These are phyloP conservation scores for Umbelopsis vinacea DNA, from an alignment of 192 early-diverging fungal species.

Conservation along the genomic window DNA sequence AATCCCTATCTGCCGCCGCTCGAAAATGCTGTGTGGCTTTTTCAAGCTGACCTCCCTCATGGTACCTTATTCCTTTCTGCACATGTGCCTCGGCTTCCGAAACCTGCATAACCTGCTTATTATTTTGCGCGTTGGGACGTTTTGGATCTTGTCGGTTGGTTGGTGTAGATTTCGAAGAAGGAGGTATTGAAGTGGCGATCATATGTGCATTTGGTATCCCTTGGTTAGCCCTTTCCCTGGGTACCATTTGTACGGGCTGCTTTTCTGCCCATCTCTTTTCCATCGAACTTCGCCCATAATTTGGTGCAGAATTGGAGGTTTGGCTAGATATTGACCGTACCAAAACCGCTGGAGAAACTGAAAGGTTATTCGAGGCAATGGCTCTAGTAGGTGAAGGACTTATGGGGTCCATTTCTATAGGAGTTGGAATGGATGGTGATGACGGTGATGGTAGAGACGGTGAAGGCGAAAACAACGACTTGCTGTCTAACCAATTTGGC, in stretches of 20 bases:
- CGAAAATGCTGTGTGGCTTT: slow-evolving; percentile 74
- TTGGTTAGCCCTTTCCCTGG: not conserved
- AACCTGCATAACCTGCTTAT: not conserved
- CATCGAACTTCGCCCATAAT: slow-evolving; percentile 4
- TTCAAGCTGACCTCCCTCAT: slow-evolving; percentile 72
- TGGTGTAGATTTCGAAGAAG: slow-evolving; percentile 7
- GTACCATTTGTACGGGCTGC: not conserved
- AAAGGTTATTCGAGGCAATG: not conserved
- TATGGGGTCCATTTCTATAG: not conserved
- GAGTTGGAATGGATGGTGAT: not conserved
- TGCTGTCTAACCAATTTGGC: not conserved
- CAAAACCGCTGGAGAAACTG: not conserved
- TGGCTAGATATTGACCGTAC: not conserved
- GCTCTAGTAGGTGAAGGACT: not conserved
- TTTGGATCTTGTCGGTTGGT: not conserved
- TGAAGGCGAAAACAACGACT: not conserved
- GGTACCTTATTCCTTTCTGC: slow-evolving; percentile 69
- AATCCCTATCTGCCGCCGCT: slow-evolving; percentile 65
- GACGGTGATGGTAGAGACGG: not conserved
- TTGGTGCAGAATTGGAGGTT: not conserved
- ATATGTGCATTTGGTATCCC: slow-evolving; percentile 5
- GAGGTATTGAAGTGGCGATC: slow-evolving; percentile 12
- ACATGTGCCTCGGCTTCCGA: slow-evolving; percentile 61
- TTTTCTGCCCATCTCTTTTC: not conserved
- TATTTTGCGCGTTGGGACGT: not conserved